phyloP scores from a whole-genome alignment of 352 stramenopile species.

The Pythium apleroticum region DNA sequence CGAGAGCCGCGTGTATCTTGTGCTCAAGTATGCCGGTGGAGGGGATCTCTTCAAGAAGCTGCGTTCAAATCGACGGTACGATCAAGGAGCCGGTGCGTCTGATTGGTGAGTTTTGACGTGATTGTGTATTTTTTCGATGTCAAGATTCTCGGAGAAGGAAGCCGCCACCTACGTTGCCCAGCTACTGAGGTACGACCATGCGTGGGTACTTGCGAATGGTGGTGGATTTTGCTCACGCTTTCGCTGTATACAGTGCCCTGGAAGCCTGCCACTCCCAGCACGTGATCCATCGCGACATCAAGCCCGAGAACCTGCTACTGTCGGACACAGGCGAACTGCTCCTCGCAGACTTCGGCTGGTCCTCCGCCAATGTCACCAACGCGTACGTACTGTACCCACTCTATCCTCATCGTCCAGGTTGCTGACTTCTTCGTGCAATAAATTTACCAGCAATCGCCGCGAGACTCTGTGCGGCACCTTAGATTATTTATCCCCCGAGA shows the following conservation, averaged over 20 bases:
- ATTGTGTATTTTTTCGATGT: slow-evolving; percentile 13
- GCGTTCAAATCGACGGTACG: slow-evolving; percentile 36
- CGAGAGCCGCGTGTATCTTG: slow-evolving; percentile 80
- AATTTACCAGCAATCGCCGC: slow-evolving; percentile 64
- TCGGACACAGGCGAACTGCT: slow-evolving; percentile 92
- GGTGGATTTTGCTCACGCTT: background rate
- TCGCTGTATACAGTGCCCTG: slow-evolving; percentile 37
- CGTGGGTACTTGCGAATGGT: slow-evolving; percentile 18
- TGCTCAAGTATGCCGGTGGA: slow-evolving; percentile 83
- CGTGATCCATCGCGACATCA: slow-evolving; percentile 95
- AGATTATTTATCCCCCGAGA: slow-evolving; percentile 99
- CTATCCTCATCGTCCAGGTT: background rate
- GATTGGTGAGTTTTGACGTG: background rate
- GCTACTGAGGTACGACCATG: slow-evolving; percentile 44
- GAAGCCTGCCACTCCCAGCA: slow-evolving; percentile 78
- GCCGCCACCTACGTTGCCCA: slow-evolving; percentile 69
- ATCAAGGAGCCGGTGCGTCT: too few relatives aligned
- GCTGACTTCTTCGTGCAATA: background rate
- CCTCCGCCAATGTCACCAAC: slow-evolving; percentile 80
- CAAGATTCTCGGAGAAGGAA: slow-evolving; percentile 60
- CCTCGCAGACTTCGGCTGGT: slow-evolving; percentile 99
- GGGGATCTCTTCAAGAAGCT: slow-evolving; percentile 88
- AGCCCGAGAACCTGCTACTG: slow-evolving; percentile 94
- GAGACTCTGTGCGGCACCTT: slow-evolving; percentile 99
- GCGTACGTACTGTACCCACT: slow-evolving; percentile 32